Evolutionary conservation across 192 early-diverging fungal species (phyloP).

Genomic region (Coemansia guatemalensis): DNA sequence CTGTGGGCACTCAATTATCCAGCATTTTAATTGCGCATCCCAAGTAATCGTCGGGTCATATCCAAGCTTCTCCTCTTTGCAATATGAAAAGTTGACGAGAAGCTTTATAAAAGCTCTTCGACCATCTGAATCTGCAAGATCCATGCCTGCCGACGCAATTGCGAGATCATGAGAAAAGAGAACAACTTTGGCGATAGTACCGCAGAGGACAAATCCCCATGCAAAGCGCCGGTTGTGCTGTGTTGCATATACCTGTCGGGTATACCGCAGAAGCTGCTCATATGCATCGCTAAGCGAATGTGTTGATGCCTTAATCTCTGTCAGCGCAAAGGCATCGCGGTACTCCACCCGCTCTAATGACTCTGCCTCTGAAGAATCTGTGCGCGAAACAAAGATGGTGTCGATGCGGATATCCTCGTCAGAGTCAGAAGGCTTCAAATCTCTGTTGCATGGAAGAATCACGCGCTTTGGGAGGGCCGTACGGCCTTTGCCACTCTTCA

Average conservation of each 20-base stretch:
- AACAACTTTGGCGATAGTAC: not conserved
- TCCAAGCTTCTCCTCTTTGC: not conserved
- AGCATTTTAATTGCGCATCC: not conserved
- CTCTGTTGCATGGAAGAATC: not conserved
- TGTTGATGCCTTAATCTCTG: not conserved
- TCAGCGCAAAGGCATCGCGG: not conserved
- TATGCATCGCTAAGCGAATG: not conserved
- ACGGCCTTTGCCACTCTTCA: not conserved
- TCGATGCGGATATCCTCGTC: not conserved
- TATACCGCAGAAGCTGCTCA: slow-evolving; percentile 4
- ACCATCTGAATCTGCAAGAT: not conserved
- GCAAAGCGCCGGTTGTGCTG: slow-evolving; percentile 9
- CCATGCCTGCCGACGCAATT: slow-evolving; percentile 1
- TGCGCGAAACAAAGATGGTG: not conserved
- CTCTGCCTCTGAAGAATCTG: not conserved
- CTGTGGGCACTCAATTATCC: not conserved
- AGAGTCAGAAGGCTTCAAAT: not conserved
- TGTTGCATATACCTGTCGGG: not conserved
- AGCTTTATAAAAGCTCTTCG: not conserved
- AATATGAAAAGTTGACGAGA: not conserved
- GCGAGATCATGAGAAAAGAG: slow-evolving; percentile 1
- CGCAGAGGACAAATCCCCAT: slow-evolving; percentile 3
- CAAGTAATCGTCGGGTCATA: slow-evolving; percentile 7
- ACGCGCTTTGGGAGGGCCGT: not conserved
- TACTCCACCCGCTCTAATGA: not conserved